Evolutionary conservation across 148 eudicot genomes (phyloP), one percentile per base, ranked within the genome.

Genomic region (Polygonum aviculare): DNA sequence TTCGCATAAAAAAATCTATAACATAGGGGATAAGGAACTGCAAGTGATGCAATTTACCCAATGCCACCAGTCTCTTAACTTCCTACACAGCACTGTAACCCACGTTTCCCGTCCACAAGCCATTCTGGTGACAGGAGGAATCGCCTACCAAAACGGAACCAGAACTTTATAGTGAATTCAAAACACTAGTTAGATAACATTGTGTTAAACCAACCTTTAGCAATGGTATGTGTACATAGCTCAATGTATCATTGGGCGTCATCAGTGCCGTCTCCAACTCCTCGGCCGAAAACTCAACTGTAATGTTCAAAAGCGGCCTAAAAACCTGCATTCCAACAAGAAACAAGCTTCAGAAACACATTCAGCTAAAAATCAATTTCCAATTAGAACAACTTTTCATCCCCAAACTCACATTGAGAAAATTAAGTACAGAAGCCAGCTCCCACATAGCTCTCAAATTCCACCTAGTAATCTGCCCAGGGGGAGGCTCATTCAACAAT

Each of bases 31-130:
- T 10, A 44, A 72, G 11, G 36, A 41, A 21, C 10, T 19, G n/a
- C 31, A 26, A 75, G 75, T 73, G 8, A 69, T 9, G 72, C 45
- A 59, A 55, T 70, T 82, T 93, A 95, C 99, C 99, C 99, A 95
- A 79, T 89, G 90, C 99, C 99, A 95, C 99, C 99, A 95, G 80
- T 95, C 97, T 82, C 94, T 88, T 89, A 95, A 80, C 78, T 95
- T 95, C 87, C 97, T 82, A 86, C 99, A 95, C 33, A 95, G 80
- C 78, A 95, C 94, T 21, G 97, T 93, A n/a, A 95, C 83, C 99
- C 99, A 95, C 44, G 99, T 95, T 79, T 85, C 87, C 33, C 83
- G 96, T 49, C 97, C 96, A 70, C 91, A 90, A 57, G 97, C 96
- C 94, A 87, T 86, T 75, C 99, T 86, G 69, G 86, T 89, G 79